These are phyloP conservation scores for Geotrichum fermentans DNA, from an alignment of 1,139 yeast genomes.

Conservation along the genomic window DNA sequence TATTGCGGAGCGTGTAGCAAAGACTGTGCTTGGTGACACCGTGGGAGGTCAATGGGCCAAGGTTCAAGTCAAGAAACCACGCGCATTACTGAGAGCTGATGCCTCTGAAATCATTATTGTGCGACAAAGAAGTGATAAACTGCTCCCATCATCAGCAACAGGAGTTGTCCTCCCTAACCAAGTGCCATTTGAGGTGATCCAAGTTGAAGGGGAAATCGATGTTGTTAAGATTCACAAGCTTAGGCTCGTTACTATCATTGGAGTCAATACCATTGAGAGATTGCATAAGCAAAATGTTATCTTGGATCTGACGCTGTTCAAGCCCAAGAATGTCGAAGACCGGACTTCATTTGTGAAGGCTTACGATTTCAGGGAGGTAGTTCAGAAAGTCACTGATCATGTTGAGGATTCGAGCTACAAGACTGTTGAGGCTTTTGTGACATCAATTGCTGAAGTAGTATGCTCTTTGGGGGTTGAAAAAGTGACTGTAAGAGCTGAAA, in stretches of 20 bases:
- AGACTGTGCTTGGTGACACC: conserved; percentile 46
- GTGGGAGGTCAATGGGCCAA: conserved; percentile 52
- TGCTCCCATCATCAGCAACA: background rate
- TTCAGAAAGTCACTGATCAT: conserved; percentile 42
- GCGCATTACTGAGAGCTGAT: conserved; percentile 56
- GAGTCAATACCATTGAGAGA: conserved; percentile 88
- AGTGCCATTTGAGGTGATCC: conserved; percentile 44
- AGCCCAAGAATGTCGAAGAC: conserved; percentile 29
- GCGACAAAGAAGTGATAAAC: conserved; percentile 31
- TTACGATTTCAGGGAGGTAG: conserved; percentile 34
- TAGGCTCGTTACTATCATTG: conserved; percentile 68
- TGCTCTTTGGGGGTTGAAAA: conserved; percentile 42
- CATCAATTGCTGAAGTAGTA: conserved; percentile 62
- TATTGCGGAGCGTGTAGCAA: conserved; percentile 53
- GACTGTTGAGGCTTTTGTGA: conserved; percentile 88
- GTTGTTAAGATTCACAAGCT: conserved; percentile 49
- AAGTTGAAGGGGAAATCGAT: conserved; percentile 38
- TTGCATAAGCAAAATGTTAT: conserved; percentile 69
- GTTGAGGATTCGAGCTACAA: conserved; percentile 75
- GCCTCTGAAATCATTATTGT: conserved; percentile 43
- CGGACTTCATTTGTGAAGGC: conserved; percentile 28
- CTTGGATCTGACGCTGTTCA: conserved; percentile 48
- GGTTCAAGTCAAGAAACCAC: conserved; percentile 46
- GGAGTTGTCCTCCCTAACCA: conserved; percentile 13
- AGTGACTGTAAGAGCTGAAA: conserved; percentile 61